Conservation (phyloP, 257 asterid species). For the Nicotiana tabacum region DNA sequence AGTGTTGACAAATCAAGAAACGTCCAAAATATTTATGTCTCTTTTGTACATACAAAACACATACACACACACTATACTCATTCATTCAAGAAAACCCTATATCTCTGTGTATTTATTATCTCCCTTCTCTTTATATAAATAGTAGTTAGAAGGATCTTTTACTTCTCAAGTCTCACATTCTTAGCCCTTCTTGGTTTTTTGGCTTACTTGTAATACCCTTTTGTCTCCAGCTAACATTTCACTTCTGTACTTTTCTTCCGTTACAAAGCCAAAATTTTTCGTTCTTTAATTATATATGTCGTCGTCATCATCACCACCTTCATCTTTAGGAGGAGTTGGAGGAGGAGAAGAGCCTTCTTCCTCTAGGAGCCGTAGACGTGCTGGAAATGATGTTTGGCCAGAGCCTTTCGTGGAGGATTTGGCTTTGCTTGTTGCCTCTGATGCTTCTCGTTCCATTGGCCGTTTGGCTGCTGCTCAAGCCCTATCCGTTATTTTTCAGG, state of each 20-base stretch:
- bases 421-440: constrained; percentile 50
- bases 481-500: constrained; percentile 61
- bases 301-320: constrained; percentile 37
- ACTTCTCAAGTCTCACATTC: not conserved
- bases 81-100: not conserved
- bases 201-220: not conserved
- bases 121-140: not conserved
- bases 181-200: not conserved
- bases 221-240: not conserved
- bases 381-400: constrained; percentile 65
- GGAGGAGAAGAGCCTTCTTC: constrained; percentile 36
- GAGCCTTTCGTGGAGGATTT: constrained; percentile 79
- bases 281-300: constrained; percentile 30
- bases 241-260: not conserved
- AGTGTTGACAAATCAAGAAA: not conserved
- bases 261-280: not conserved
- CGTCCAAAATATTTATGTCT: not conserved
- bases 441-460: constrained; percentile 47
- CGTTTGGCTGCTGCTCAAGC: constrained; percentile 80
- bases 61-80: not conserved
- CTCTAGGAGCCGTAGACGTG: constrained; percentile 41
- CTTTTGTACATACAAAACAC: not conserved
- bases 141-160: not conserved
- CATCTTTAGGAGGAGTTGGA: constrained; percentile 23
- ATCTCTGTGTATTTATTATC: not conserved